Evolutionary conservation across 2,329 filamentous ascomycete genomes (phyloP), one percentile per base, ranked within the genome.

Genomic region (Paraconiothyrium brasiliense): DNA sequence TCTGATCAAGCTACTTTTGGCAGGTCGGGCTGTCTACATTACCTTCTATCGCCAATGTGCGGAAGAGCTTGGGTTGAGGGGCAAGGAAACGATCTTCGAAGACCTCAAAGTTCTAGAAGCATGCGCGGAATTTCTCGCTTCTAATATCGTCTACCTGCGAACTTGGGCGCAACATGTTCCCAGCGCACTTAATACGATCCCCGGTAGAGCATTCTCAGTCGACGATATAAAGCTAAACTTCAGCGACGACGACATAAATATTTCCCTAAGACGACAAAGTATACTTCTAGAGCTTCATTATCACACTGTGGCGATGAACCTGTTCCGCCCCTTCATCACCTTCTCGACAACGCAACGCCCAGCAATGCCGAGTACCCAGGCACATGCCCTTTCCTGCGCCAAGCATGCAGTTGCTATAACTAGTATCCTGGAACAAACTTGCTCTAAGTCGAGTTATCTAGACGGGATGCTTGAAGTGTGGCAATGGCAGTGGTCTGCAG

Each of bases 401-500:
- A 67, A 65, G 20, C 70, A 73, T 54, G 71, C 68, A 13, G 65
- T 67, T 6, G 60, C 69, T 8, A 63, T 66, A 11, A 72, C 65
- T 2, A 54, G 54, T 43, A 69, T 71, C 10, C 54, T 71, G 11
- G 52, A 72, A 35, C 71, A 74, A 55, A 46, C 67, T 0, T 44
- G 66, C 10, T 55, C 54, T 10, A 58, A 67, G 48, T 61, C 64
- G 0, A 48, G 60, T n/a, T 46, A 66, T 16, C 61, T 73, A 11
- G 54, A 61, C 20, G 79, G 80, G 8, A 80, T 73, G 74, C 72
- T 79, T 60, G 76, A 80, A 54, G 71, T 74, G 0, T 82, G 81
- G 54, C 78, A 80, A 27, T 83, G 78, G 72, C 80, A 82, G 62
- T 82, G 80, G 79, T 79, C 81, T 59, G 78, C 80, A 0, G 69